Evolutionary conservation across 169 alveolate genomes (phyloP).

Genomic region (Plasmodium blacklocki): DNA sequence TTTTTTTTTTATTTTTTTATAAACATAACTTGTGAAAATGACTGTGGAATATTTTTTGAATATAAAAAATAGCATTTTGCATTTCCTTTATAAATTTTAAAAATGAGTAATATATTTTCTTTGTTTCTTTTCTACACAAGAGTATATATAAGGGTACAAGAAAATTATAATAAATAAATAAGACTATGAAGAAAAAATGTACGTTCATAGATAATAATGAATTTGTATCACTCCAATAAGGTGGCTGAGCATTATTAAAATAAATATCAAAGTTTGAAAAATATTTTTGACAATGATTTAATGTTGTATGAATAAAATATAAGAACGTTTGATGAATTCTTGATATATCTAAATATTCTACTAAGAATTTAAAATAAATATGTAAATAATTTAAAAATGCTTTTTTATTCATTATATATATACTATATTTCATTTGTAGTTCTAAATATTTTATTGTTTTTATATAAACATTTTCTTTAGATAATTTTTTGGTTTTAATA

Average conservation of each 20-base stretch:
- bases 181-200: conserved; percentile 35
- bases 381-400: conserved; percentile 27
- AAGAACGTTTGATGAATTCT: conserved; percentile 33
- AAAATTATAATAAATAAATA: conserved; percentile 37
- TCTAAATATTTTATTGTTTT: conserved; percentile 52
- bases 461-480: conserved; percentile 12
- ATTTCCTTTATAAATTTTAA: conserved; percentile 15
- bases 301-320: conserved; percentile 27
- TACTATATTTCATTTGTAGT: conserved; percentile 48
- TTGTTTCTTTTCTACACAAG: conserved; percentile 4
- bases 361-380: conserved; percentile 20
- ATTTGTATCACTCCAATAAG: conserved; percentile 49
- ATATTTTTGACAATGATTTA: conserved; percentile 30
- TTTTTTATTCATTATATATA: conserved; percentile 54
- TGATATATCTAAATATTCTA: conserved; percentile 27
- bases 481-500: neutral
- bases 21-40: conserved; percentile 3
- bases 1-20: too few relatives aligned
- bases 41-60: conserved; percentile 8
- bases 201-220: conserved; percentile 35
- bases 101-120: conserved; percentile 7
- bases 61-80: conserved; percentile 20
- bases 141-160: conserved; percentile 24
- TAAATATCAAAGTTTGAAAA: conserved; percentile 25
- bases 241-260: neutral